Evolutionary conservation across 164 flowering plant species (phyloP).

Genomic region (Vitis rotundifolia): DNA sequence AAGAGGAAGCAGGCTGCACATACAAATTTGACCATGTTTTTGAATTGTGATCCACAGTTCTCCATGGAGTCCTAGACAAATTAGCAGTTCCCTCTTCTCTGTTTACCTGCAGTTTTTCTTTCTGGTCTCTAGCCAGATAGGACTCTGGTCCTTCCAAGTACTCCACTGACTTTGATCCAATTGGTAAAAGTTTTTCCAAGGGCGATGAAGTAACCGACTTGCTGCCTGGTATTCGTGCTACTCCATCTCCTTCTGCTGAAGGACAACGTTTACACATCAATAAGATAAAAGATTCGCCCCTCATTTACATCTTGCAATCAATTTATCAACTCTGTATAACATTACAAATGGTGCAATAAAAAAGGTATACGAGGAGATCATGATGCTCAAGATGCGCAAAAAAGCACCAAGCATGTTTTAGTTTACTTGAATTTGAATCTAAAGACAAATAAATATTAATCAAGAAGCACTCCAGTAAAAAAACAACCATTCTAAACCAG

Average conservation of each 20-base stretch:
- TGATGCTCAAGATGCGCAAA: neutral
- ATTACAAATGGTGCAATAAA: neutral
- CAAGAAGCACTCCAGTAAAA: neutral
- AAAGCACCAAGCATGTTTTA: neutral
- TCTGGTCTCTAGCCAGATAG: conserved; percentile 30
- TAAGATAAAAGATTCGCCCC: neutral
- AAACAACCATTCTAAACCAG: neutral
- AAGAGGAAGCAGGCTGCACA: conserved; percentile 29
- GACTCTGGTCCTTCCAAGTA: conserved; percentile 22
- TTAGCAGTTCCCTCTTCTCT: conserved; percentile 39
- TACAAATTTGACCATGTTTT: conserved; percentile 31
- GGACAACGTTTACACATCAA: neutral
- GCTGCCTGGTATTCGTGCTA: conserved; percentile 22
- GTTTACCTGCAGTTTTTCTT: conserved; percentile 22
- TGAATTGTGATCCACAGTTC: conserved; percentile 25
- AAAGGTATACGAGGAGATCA: neutral
- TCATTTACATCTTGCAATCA: neutral
- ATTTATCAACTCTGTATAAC: neutral
- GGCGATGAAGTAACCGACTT: conserved; percentile 42
- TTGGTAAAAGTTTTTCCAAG: conserved; percentile 33
- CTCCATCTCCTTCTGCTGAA: conserved; percentile 19
- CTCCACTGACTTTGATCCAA: conserved; percentile 33
- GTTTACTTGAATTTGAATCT: neutral
- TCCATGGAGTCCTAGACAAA: conserved; percentile 38
- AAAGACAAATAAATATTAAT: neutral